Percentiles rank a stretch among this genome's conserved stretches.
These are phyloP conservation scores for Aspergillus panamensis DNA, from an alignment of 495 filamentous ascomycete species.

Conservation along the genomic window DNA sequence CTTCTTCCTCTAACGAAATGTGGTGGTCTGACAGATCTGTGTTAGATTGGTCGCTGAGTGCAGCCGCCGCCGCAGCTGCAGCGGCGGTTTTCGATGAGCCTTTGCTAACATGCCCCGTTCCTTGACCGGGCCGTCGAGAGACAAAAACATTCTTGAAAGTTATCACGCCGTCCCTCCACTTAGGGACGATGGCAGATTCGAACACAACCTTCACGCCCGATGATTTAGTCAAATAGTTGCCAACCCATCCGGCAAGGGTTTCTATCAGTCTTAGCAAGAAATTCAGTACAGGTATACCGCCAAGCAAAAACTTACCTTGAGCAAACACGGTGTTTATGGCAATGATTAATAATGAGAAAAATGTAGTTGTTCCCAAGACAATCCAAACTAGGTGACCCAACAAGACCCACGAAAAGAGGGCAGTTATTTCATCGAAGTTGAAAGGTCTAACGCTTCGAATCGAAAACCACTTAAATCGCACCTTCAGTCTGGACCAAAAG, in stretches of 20 bases:
- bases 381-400: slow-evolving; percentile 94
- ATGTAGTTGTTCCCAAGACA: slow-evolving; percentile 91
- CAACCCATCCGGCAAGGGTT: slow-evolving; percentile 87
- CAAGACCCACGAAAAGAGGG: slow-evolving; percentile 92
- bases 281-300: neutral
- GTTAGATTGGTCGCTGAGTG: slow-evolving; percentile 38
- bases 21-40: slow-evolving; percentile 23
- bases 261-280: slow-evolving; percentile 50
- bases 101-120: slow-evolving; percentile 76
- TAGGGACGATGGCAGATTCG: slow-evolving; percentile 94
- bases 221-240: slow-evolving; percentile 92
- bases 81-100: slow-evolving; percentile 83
- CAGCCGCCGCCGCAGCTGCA: slow-evolving; percentile 77
- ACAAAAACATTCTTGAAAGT: slow-evolving; percentile 97
- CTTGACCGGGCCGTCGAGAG: slow-evolving; percentile 82
- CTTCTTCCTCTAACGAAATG: slow-evolving; percentile 59
- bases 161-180: slow-evolving; percentile 91
- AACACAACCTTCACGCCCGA: slow-evolving; percentile 96
- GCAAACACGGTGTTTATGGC: slow-evolving; percentile 94
- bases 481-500: slow-evolving; percentile 85
- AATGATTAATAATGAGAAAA: slow-evolving; percentile 86
- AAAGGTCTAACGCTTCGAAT: slow-evolving; percentile 94
- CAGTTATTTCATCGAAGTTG: slow-evolving; percentile 91
- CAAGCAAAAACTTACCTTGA: slow-evolving; percentile 57
- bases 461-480: slow-evolving; percentile 96